phyloP scores from a whole-genome alignment of 2,329 filamentous ascomycete genomes.

The Aspergillus tamarii region DNA sequence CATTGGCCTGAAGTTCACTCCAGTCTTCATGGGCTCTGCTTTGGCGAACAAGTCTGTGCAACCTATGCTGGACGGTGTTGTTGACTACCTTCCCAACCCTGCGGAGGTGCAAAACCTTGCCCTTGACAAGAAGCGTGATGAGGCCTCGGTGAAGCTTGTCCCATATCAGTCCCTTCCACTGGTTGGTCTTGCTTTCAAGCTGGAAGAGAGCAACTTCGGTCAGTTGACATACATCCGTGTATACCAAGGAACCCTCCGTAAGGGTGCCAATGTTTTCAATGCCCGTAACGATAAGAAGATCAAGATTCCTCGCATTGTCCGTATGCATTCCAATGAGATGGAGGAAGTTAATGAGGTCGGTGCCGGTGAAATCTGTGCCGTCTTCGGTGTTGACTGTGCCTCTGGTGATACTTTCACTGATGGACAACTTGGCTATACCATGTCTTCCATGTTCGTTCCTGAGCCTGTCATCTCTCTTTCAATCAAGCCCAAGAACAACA shows the following conservation, averaged over 20 bases:
- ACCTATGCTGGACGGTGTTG: conserved; percentile 94
- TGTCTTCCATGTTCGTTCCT: conserved; percentile 96
- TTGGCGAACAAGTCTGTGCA: conserved; percentile 93
- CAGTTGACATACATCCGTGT: conserved; percentile 98
- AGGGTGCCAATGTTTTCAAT: conserved; percentile 90
- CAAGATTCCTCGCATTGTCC: conserved; percentile 93
- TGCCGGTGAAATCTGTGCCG: conserved; percentile 96
- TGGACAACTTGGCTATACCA: conserved; percentile 85
- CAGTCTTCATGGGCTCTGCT: conserved; percentile 95
- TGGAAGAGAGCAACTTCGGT: conserved; percentile 98
- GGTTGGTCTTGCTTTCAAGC: conserved; percentile 95
- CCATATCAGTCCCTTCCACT: conserved; percentile 94
- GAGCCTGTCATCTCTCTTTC: conserved; percentile 98
- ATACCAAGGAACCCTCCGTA: conserved; percentile 88
- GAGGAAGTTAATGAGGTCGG: conserved; percentile 92
- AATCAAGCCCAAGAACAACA: conserved; percentile 92
- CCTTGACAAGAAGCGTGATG: conserved; percentile 77
- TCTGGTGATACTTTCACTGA: conserved; percentile 99
- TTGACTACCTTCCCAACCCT: conserved; percentile 93
- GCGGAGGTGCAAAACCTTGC: conserved; percentile 86
- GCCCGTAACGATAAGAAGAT: conserved; percentile 94
- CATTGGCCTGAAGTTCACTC: conserved; percentile 85
- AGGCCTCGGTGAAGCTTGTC: conserved; percentile 81
- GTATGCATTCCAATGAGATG: conserved; percentile 99
- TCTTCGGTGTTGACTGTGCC: conserved; percentile 96